A percentile compares a stretch with the other conserved stretches of the same genome.
Conservation (phyloP, 1,139 yeast genomes). For the Saccharomyces pastorianus region DNA sequence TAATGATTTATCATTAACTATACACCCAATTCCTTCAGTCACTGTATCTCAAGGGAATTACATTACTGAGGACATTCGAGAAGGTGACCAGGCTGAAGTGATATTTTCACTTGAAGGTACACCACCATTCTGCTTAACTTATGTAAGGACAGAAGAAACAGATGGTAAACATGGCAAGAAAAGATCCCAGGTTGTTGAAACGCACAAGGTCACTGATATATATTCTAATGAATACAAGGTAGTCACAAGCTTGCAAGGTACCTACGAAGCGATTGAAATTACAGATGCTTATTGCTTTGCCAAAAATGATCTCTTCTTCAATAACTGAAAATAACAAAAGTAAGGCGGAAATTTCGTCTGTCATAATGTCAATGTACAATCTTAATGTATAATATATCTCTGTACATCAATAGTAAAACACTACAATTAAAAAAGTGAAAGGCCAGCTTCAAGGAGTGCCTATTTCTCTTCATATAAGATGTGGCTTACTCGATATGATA, state of each 20-base stretch:
- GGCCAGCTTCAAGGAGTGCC: too few relatives aligned
- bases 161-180: constrained; percentile 31
- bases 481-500: too few relatives aligned
- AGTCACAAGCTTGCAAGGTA: constrained; percentile 79
- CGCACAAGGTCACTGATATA: constrained; percentile 65
- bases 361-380: neutral
- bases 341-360: neutral
- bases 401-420: neutral
- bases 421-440: too few relatives aligned
- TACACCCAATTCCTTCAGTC: constrained; percentile 88
- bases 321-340: constrained; percentile 7
- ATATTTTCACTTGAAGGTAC: constrained; percentile 59
- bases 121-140: constrained; percentile 59
- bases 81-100: constrained; percentile 77
- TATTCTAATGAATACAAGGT: constrained; percentile 61
- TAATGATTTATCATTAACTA: constrained; percentile 42
- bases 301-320: constrained; percentile 33
- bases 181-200: constrained; percentile 54
- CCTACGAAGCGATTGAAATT: constrained; percentile 83
- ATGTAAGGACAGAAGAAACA: constrained; percentile 43
- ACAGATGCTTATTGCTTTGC: constrained; percentile 70
- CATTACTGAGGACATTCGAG: constrained; percentile 75
- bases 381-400: neutral
- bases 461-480: too few relatives aligned
- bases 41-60: constrained; percentile 72